Evolutionary conservation across 345 rosid species (phyloP).

Genomic region (Kernera saxatilis): DNA sequence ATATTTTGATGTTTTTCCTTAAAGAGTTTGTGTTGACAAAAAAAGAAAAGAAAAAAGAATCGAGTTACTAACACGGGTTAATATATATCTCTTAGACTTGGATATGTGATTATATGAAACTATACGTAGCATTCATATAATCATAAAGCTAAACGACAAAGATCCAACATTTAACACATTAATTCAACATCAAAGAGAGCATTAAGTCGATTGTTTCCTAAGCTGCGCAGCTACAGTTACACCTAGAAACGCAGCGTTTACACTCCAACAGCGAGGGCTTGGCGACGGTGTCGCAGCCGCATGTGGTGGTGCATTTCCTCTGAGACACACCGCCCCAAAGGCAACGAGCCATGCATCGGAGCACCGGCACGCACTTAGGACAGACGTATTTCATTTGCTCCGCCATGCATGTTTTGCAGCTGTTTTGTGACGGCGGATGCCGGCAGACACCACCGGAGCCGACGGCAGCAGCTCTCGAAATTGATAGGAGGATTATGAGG

Average conservation of each 20-base stretch:
- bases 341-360: slow-evolving; percentile 76
- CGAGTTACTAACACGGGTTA: background rate
- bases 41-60: background rate
- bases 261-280: slow-evolving; percentile 51
- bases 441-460: slow-evolving; percentile 3
- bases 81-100: background rate
- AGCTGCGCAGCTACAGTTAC: slow-evolving; percentile 62
- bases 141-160: background rate
- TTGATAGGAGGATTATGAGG: background rate
- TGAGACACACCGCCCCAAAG: slow-evolving; percentile 60
- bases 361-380: slow-evolving; percentile 51
- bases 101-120: background rate
- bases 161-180: slow-evolving; percentile 7
- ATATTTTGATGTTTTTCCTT: background rate
- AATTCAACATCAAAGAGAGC: background rate
- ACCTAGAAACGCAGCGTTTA: slow-evolving; percentile 60
- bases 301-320: slow-evolving; percentile 38
- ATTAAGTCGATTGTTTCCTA: background rate
- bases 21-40: background rate
- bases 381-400: slow-evolving; percentile 49
- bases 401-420: slow-evolving; percentile 50
- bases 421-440: slow-evolving; percentile 24
- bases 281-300: slow-evolving; percentile 42
- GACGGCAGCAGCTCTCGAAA: background rate
- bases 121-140: background rate